Base-by-base conservation (phyloP, 2,329 filamentous ascomycete genomes). In the Trichoderma guizhouense region DNA sequence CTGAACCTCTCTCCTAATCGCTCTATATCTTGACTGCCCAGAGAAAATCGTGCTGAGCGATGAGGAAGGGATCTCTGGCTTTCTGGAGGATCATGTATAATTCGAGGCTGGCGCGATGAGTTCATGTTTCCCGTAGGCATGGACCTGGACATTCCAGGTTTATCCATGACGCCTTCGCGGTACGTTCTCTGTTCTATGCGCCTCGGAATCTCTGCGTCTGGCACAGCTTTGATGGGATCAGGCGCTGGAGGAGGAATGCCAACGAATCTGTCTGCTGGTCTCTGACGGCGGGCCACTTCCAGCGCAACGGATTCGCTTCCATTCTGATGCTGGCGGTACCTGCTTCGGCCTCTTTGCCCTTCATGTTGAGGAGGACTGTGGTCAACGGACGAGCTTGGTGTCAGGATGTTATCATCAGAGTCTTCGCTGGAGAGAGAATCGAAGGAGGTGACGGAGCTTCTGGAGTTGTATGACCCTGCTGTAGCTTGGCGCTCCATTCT, bases 241-340 rank as follows among this genome's bases (percentile, higher is more conserved):
- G 70, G 64, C 53, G 64, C 57, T 28, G 61, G 63, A 53, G 63
- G 63, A 67, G 39, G 57, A n/a, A 58, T 62, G 24, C 9, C 14
- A 5, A 47, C 30, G 14, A 30, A 18, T 15, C 39, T 62, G 14
- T 57, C 30, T 12, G 28, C 24, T 18, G 30, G n/a, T 3, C 39
- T 43, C 11, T 53, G 39, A 5, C 8, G 55, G 21, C 39, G 70
- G 28, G 55, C 63, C 3, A 62, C 70, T 12, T 68, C 55, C 9
- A 55, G 26, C 18, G 24, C 57, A 18, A 57, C 36, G n/a, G 18
- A 21, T 28, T 72, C 68, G 47, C 12, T 30, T n/a, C 26, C 24
- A 36, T n/a, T 32, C 3, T 36, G 39, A 30, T 61, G 21, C 18
- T 62, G 15, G 15, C 57, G 70, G 28, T 68, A 57, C 8, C 55